A percentile compares a stretch with the other conserved stretches of the same genome.
These are phyloP conservation scores for Pichia phayaonensis DNA, from an alignment of 805 yeast species.

Conservation along the genomic window DNA sequence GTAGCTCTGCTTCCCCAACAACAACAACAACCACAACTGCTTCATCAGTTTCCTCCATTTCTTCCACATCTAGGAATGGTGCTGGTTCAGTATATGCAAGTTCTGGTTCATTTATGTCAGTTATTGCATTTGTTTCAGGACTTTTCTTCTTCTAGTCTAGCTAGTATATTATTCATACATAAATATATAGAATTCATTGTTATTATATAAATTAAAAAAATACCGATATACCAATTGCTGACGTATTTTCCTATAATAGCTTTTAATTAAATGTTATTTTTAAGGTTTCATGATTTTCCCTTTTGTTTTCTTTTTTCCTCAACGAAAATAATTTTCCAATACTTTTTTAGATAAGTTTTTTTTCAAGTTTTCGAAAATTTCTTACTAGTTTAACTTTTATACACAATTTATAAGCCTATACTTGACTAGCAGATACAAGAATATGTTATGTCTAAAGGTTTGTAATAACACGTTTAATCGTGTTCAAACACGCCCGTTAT, in stretches of 20 bases:
- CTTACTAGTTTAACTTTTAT: no score
- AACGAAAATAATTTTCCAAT: no score
- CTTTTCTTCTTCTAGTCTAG: neutral
- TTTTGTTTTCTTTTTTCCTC: no score
- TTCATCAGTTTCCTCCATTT: neutral
- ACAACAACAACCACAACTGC: slow-evolving; percentile 19
- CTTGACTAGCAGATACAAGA: neutral
- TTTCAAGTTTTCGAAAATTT: neutral
- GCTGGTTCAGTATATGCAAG: neutral
- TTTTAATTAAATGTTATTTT: no score
- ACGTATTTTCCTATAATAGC: no score
- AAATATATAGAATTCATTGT: no score
- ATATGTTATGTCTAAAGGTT: neutral
- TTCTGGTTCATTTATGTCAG: neutral
- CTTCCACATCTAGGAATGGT: slow-evolving; percentile 3
- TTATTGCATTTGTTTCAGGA: neutral
- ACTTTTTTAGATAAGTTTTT: neutral
- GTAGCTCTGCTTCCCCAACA: slow-evolving; percentile 3
- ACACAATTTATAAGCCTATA: neutral
- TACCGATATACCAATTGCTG: neutral
- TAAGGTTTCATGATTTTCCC: no score
- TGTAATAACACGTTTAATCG: neutral
- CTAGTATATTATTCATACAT: no score
- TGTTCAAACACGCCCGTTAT: neutral
- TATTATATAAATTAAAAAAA: no score